Percentiles rank a stretch among this genome's conserved stretches.
Conservation (phyloP, 768 basidiomycete species). For the Amanita subjunquillea region DNA sequence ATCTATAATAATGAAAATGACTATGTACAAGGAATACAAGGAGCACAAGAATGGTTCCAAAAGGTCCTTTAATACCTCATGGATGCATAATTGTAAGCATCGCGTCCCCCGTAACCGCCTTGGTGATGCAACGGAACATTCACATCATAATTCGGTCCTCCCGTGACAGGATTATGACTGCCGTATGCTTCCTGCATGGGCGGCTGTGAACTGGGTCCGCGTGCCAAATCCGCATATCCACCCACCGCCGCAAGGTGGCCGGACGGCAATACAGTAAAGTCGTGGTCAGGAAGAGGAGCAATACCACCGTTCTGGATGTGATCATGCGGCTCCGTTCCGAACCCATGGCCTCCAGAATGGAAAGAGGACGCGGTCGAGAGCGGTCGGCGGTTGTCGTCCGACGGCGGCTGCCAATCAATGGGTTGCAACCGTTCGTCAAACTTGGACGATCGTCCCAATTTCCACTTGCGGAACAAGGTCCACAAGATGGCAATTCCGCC, state of each 20-base stretch:
- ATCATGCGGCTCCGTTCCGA: conserved; percentile 16
- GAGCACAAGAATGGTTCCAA: not conserved
- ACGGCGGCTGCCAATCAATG: conserved; percentile 79
- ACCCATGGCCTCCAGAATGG: conserved; percentile 42
- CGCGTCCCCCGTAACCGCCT: conserved; percentile 29
- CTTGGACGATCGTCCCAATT: conserved; percentile 68
- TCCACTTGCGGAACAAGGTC: conserved; percentile 91
- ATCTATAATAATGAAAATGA: not conserved
- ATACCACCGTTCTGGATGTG: conserved; percentile 13
- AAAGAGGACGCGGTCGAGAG: conserved; percentile 60
- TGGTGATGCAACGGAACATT: conserved; percentile 57
- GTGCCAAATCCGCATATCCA: conserved; percentile 75
- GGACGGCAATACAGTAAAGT: conserved; percentile 58
- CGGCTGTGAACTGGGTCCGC: conserved; percentile 63
- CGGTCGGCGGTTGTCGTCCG: conserved; percentile 38
- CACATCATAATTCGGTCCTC: conserved; percentile 37
- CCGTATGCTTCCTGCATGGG: conserved; percentile 42
- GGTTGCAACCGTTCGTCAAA: conserved; percentile 83
- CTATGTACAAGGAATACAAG: not conserved
- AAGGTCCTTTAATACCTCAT: too few relatives aligned
- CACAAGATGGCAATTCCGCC: conserved; percentile 67
- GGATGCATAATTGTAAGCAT: not conserved
- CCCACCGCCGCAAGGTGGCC: conserved; percentile 53
- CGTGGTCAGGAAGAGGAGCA: conserved; percentile 55
- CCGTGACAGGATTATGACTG: conserved; percentile 35